These are phyloP conservation scores for Alternaria gansuensis DNA, from an alignment of 2,329 filamentous ascomycete species.

Conservation along the genomic window DNA sequence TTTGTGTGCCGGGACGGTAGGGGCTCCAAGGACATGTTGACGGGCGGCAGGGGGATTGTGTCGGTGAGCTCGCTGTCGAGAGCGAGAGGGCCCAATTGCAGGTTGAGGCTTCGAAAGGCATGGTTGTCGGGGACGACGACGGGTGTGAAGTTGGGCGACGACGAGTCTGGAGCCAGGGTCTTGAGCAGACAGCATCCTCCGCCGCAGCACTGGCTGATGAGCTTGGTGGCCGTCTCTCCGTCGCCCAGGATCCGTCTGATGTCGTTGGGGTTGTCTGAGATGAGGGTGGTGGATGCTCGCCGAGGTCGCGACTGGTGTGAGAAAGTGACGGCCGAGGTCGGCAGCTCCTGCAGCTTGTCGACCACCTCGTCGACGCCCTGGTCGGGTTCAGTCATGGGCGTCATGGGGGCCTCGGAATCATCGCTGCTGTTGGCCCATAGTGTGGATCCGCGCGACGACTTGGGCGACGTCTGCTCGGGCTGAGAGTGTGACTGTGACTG, in stretches of 20 bases:
- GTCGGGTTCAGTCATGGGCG: conserved; percentile 56
- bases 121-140: conserved; percentile 77
- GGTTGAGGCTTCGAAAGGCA: conserved; percentile 79
- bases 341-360: conserved; percentile 54
- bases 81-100: conserved; percentile 79
- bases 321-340: conserved; percentile 48
- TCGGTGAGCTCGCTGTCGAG: conserved; percentile 74
- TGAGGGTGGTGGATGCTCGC: conserved; percentile 73
- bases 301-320: conserved; percentile 56
- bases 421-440: conserved; percentile 55
- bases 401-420: conserved; percentile 55
- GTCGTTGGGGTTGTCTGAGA: conserved; percentile 67
- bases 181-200: conserved; percentile 71
- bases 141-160: conserved; percentile 56
- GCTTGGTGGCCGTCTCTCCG: conserved; percentile 64
- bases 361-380: conserved; percentile 54
- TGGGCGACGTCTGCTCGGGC: conserved; percentile 49
- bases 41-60: conserved; percentile 75
- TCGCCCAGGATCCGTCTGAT: conserved; percentile 66
- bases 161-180: conserved; percentile 60
- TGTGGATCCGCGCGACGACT: conserved; percentile 54
- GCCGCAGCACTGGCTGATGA: conserved; percentile 70
- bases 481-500: conserved; percentile 32
- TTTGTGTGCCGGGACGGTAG: conserved; percentile 57
- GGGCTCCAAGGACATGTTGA: conserved; percentile 75